Base-by-base conservation (phyloP, 805 yeast species). In the Komagataella ulmi region DNA sequence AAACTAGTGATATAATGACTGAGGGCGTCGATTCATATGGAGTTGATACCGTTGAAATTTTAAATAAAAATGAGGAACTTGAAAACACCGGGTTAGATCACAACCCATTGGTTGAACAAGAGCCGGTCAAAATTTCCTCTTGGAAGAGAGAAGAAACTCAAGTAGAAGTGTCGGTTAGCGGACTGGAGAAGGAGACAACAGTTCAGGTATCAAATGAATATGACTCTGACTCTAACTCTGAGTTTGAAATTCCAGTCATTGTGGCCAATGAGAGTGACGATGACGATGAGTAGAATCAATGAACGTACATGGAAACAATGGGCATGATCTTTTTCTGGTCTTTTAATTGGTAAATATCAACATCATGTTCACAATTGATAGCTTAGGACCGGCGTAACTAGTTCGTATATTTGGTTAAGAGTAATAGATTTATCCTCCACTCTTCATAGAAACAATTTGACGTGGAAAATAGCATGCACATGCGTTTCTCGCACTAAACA, bases 211-310 rank as follows among this genome's bases (percentile, higher is more conserved):
- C 40, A 10, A 36, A 46, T 10, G 36, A 46, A 46, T 18, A 18
- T 8, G 50, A 49, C 24, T 19, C 23, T 7, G 50, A 49, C 10
- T 30, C 40, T 30, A 30, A 30, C 14, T 65, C 70, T 1, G 71
- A 67, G 45, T 63, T 67, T 52, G 71, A 66, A 52, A 65, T 67
- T 45, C 71, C 71, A 1, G 68, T 60, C 49, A 67, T 67, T 47
- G 66, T 63, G 46, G 61, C 60, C 14, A 30, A 8, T n/a, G 64
- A 57, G 6, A 63, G 59, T 17, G 66, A 64, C 36, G 65, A 63
- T 10, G 65, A 61, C 10, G 59, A 61, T 2, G 54, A 55, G 18
- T 49, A 49, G 47, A 10, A 30, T 1, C 40, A 1, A 21, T 5
- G 4, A 30, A 10, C 40, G 7, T 30, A 30, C 40, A 30, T 8